Evolutionary conservation across 2,329 filamentous ascomycete genomes (phyloP), one percentile per base, ranked within the genome.

Genomic region (Periconia sp.): DNA sequence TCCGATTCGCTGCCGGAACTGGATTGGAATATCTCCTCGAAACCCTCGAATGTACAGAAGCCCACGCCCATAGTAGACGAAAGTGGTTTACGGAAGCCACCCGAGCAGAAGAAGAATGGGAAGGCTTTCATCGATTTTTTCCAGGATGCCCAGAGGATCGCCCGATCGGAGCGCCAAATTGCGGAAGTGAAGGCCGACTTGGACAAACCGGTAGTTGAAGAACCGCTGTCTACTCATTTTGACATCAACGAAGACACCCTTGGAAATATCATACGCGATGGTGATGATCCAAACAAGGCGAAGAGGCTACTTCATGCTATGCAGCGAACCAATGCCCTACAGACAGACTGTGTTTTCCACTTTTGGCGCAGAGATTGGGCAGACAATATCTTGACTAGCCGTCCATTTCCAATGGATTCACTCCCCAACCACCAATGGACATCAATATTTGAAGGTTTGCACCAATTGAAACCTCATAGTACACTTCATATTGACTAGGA

Each of bases 211-310:
- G 48, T 60, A 46, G 62, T 57, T 37, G 63, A 60, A 40, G 60
- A 55, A 48, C 47, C 47, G 40, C 33, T 35, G 10, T 46, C 23
- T 17, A 20, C 47, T 6, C 45, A 53, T 10, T 31, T 61, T 5
- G 40, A 49, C 1, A 50, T 72, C 19, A 60, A 58, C 41, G 64
- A 72, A 62, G 59, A 65, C 14, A 59, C 60, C 33, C 53, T 73
- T 15, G 62, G 60, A 5, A 59, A 61, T 49, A 59, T 61, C 11
- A 56, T 71, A 6, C 45, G 91, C 86, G 62, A 93, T 78, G 64
- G 93, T 85, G 62, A 97, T 82, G 27, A 91, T 87, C 57, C 96
- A 79, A 79, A 95, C 9, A 75, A 71, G 30, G 68, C 78, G 6
- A 72, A 77, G 53, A 81, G 81, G 58, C 71, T 87, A 30, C 74